These are phyloP conservation scores for Penicillium sp. DNA, from an alignment of 2,329 filamentous ascomycete species.

Conservation along the genomic window DNA sequence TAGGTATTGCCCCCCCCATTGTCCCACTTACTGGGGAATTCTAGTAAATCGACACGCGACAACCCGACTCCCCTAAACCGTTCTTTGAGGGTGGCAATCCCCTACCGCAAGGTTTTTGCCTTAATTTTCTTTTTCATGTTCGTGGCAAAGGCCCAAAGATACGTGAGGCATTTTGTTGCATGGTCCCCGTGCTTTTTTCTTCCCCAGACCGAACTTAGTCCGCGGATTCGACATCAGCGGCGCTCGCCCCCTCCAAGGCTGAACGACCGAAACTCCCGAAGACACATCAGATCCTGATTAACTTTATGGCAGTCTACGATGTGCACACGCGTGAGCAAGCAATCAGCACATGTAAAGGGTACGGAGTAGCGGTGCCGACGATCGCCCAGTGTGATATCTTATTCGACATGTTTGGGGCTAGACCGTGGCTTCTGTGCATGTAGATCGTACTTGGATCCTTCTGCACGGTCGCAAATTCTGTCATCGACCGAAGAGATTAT, in stretches of 20 bases:
- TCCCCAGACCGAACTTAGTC: constrained; percentile 10
- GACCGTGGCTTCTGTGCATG: not conserved
- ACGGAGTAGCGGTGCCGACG: not conserved
- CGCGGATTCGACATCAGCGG: constrained; percentile 21
- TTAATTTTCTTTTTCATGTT: not conserved
- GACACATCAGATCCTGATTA: not conserved
- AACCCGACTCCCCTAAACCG: not conserved
- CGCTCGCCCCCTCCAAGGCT: constrained; percentile 4
- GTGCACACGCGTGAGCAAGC: not conserved
- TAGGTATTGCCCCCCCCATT: not conserved
- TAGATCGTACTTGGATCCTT: not conserved
- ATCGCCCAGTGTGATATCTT: not conserved
- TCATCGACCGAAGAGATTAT: not conserved
- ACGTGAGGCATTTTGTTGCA: constrained; percentile 20
- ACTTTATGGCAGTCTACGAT: not conserved
- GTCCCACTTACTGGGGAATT: not conserved
- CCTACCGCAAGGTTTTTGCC: not conserved
- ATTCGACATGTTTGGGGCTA: not conserved
- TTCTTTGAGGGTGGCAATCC: not conserved
- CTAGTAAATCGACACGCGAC: not conserved
- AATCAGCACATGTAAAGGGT: not conserved
- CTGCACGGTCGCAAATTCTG: constrained; percentile 1
- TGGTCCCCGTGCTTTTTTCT: constrained; percentile 5
- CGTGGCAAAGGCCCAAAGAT: not conserved
- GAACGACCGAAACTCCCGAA: constrained; percentile 11